phyloP scores from a whole-genome alignment of 108 stramenopile genomes.

The Epithemia pelagica region DNA sequence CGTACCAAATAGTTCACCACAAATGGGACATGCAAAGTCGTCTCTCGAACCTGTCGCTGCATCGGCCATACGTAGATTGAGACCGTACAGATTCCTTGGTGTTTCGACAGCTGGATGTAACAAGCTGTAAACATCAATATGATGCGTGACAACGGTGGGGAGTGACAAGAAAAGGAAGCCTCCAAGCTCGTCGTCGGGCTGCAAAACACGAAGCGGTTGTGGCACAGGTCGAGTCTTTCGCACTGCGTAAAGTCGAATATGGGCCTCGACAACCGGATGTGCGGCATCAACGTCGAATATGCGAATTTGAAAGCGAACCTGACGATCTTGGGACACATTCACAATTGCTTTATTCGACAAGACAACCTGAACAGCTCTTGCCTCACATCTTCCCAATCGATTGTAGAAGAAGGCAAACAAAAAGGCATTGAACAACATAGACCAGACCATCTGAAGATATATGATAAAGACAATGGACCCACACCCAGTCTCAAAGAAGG shows the following conservation, averaged over 20 bases:
- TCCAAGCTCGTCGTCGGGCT: constrained; percentile 68
- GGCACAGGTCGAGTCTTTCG: constrained; percentile 34
- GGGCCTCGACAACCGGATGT: constrained; percentile 78
- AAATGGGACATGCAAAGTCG: constrained; percentile 52
- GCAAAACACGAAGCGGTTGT: constrained; percentile 38
- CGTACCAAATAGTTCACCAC: constrained; percentile 29
- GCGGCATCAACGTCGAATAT: constrained; percentile 64
- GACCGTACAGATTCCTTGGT: constrained; percentile 20
- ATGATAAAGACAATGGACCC: constrained; percentile 51
- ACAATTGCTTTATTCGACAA: constrained; percentile 67
- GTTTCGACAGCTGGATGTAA: constrained; percentile 24
- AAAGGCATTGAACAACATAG: constrained; percentile 64
- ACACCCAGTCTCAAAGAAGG: constrained; percentile 63
- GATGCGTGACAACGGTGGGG: constrained; percentile 44
- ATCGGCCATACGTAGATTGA: constrained; percentile 46
- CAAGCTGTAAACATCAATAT: constrained; percentile 49
- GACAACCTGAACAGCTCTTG: constrained; percentile 57
- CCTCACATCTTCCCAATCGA: constrained; percentile 43
- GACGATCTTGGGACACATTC: constrained; percentile 23
- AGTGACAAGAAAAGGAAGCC: constrained; percentile 40
- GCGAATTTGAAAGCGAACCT: constrained; percentile 24
- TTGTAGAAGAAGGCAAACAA: constrained; percentile 71
- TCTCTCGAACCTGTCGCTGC: constrained; percentile 32
- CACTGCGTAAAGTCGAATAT: constrained; percentile 74
- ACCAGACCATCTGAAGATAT: constrained; percentile 64